Evolutionary conservation across 306 rosid genomes (phyloP).

Genomic region (Dalbergia cultrata): DNA sequence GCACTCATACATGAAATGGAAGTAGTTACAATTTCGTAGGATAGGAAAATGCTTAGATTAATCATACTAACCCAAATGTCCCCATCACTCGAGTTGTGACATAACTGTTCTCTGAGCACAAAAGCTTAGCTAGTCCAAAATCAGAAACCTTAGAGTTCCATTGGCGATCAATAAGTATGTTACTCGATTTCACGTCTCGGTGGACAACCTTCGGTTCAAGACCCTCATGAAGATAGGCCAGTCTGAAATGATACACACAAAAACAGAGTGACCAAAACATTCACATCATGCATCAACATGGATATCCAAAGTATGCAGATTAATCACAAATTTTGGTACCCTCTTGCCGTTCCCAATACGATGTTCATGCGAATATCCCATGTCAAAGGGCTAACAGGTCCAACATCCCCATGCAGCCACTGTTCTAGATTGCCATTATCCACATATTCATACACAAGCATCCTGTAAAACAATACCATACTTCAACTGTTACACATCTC

Average conservation of each 20-base stretch:
- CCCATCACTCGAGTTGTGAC: slow-evolving; percentile 99
- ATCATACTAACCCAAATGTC: slow-evolving; percentile 92
- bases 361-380: slow-evolving; percentile 89
- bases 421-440: slow-evolving; percentile 96
- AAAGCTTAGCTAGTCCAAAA: slow-evolving; percentile 97
- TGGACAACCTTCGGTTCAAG: slow-evolving; percentile 98
- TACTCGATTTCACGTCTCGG: slow-evolving; percentile 93
- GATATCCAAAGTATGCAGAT: slow-evolving; percentile 22
- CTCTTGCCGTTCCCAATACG: slow-evolving; percentile 91
- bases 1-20: slow-evolving; percentile 7
- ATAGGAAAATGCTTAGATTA: slow-evolving; percentile 16
- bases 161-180: slow-evolving; percentile 88
- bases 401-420: slow-evolving; percentile 97
- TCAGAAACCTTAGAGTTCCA: slow-evolving; percentile 97
- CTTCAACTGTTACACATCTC: slow-evolving; percentile 28
- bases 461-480: slow-evolving; percentile 62
- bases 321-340: slow-evolving; percentile 57
- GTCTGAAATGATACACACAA: slow-evolving; percentile 54
- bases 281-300: slow-evolving; percentile 17
- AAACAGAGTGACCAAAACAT: slow-evolving; percentile 38
- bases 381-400: slow-evolving; percentile 87
- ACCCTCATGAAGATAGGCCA: slow-evolving; percentile 99
- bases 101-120: slow-evolving; percentile 84
- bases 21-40: background rate
- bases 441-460: slow-evolving; percentile 96